phyloP scores from a whole-genome alignment of 345 rosid genomes.

The Sisymbrium irio region DNA sequence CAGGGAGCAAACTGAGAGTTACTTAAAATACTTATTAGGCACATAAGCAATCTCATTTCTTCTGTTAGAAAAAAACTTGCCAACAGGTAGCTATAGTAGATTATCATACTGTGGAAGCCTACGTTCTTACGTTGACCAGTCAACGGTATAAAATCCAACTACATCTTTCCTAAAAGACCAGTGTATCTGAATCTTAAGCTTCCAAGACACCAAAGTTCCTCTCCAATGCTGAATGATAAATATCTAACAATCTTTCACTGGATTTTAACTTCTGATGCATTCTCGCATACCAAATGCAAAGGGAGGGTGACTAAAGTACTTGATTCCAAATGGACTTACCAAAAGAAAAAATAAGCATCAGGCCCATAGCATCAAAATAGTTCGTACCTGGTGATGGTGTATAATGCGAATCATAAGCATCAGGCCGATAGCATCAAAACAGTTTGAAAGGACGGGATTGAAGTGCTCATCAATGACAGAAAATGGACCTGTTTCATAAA shows the following conservation, averaged over 20 bases:
- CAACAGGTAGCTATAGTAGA: neutral
- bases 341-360: neutral
- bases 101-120: neutral
- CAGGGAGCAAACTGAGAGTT: neutral
- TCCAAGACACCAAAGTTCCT: neutral
- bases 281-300: constrained; percentile 5
- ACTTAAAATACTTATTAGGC: neutral
- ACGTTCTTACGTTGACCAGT: neutral
- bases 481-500: constrained; percentile 74
- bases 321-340: neutral
- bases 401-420: constrained; percentile 97
- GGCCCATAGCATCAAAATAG: neutral
- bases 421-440: constrained; percentile 94
- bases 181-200: neutral
- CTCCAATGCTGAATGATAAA: neutral
- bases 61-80: neutral
- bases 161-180: neutral
- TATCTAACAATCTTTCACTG: neutral
- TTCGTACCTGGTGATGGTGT: constrained; percentile 89
- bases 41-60: neutral
- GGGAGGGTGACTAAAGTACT: neutral
- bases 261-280: constrained; percentile 1
- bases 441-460: constrained; percentile 75
- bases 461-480: constrained; percentile 94
- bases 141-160: neutral